Base-by-base conservation (phyloP, 1,284 basidiomycete species). In the Porogramme epimiltina region DNA sequence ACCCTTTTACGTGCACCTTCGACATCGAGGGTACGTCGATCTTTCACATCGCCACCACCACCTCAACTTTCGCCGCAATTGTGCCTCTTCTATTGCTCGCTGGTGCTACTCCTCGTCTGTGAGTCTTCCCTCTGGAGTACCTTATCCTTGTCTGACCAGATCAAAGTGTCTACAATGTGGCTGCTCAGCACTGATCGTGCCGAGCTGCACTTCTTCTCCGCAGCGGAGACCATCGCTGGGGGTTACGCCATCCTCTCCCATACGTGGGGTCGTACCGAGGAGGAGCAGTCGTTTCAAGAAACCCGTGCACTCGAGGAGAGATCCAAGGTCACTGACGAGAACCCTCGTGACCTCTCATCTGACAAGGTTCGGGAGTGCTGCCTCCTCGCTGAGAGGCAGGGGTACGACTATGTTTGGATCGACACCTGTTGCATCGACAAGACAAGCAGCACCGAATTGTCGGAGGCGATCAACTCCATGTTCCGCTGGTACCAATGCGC, bases 221-320 rank as follows among this genome's bases (percentile, higher is more conserved):
- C 34, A 4, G 9, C 34, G n/a, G 34, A 13, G 9, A 16, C 34
- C 8, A 16, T 37, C 34, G 5, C 16, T 16, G 34, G 34, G 9
- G 34, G 34, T 5, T 37, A 37, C n/a, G 34, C 34, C 34, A 37
- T 37, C 8, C 34, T 37, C 16, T 37, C 34, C 9, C 34, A 37
- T 16, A 37, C 34, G 9, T 37, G 34, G 34, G 34, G n/a, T 6
- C 28, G 8, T n/a, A 15, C 8, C 15, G 28, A 31, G 6, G 9
- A 37, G 8, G 34, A 80, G 2, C 81, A 80, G 18, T 78, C 73
- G n/a, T 75, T 60, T 58, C 81, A 82, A 3, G 78, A 80, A 10
- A 9, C n/a, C 16, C 34, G 34, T 6, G 8, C 13, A 5, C 34
- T 37, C 34, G 9, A n/a, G 5, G 34, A 37, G 8, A 6, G 34